Conservation (phyloP, 805 yeast genomes). For the Lipomyces japonicus region DNA sequence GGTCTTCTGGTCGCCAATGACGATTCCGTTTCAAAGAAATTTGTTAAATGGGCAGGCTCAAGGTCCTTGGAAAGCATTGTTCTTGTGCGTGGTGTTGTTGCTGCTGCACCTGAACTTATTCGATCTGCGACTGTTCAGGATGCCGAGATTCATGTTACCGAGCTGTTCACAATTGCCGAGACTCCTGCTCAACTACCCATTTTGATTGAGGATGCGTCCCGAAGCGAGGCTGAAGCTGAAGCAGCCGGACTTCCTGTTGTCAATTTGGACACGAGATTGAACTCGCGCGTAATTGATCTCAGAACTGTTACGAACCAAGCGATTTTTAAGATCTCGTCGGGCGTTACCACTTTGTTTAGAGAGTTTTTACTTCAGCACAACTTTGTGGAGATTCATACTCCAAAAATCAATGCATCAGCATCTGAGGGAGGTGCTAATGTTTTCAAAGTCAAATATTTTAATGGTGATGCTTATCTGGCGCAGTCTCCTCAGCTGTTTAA, state of each 20-base stretch:
- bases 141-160: conserved; percentile 73
- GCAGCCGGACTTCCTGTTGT: conserved; percentile 85
- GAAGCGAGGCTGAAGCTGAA: conserved; percentile 86
- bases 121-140: conserved; percentile 90
- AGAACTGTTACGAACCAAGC: conserved; percentile 98
- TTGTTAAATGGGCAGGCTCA: conserved; percentile 93
- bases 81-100: conserved; percentile 78
- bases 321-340: conserved; percentile 88
- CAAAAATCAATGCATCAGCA: conserved; percentile 91
- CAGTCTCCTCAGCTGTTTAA: conserved; percentile 98
- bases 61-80: conserved; percentile 88
- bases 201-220: conserved; percentile 91
- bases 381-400: conserved; percentile 92
- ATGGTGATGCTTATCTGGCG: conserved; percentile 87
- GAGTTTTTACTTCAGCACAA: conserved; percentile 68
- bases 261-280: conserved; percentile 93
- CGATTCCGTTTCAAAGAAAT: conserved; percentile 78
- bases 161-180: conserved; percentile 73
- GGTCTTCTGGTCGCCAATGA: conserved; percentile 75
- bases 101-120: conserved; percentile 78
- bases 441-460: conserved; percentile 89
- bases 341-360: conserved; percentile 81
- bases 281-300: conserved; percentile 90
- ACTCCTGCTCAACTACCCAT: conserved; percentile 92
- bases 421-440: conserved; percentile 98